Percentiles rank a stretch among this genome's conserved stretches.
Evolutionary conservation across 257 asterid species (phyloP).

Genomic region (Sherardia arvensis): DNA sequence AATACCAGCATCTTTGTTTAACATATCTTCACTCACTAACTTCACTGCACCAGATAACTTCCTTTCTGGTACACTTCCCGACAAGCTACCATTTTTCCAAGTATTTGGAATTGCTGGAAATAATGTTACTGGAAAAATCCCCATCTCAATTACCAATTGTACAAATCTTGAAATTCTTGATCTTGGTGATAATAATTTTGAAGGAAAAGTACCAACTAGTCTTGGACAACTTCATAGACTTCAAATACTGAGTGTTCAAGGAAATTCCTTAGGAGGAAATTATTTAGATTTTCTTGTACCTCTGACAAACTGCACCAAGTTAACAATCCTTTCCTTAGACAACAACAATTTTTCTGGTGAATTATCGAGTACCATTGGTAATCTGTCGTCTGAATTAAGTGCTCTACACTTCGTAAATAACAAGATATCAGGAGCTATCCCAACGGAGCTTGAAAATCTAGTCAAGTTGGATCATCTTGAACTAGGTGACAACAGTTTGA

Average conservation of each 20-base stretch:
- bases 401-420: slow-evolving; percentile 2
- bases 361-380: slow-evolving; percentile 11
- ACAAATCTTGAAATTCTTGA: not conserved
- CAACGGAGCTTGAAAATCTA: slow-evolving; percentile 20
- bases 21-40: not conserved
- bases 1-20: not conserved
- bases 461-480: slow-evolving; percentile 1
- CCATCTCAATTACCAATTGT: not conserved
- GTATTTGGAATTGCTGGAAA: not conserved
- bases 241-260: not conserved
- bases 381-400: slow-evolving; percentile 19
- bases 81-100: not conserved
- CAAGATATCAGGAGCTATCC: slow-evolving; percentile 20
- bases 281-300: not conserved
- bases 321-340: not conserved
- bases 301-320: not conserved
- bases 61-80: not conserved
- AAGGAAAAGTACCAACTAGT: not conserved
- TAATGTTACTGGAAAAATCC: not conserved
- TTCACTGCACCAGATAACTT: not conserved
- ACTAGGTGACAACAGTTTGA: slow-evolving; percentile 7
- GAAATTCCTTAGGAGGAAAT: not conserved
- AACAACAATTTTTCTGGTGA: not conserved
- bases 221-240: not conserved
- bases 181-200: not conserved